Conservation (phyloP, 768 basidiomycete genomes). For the Galerina marginata region DNA sequence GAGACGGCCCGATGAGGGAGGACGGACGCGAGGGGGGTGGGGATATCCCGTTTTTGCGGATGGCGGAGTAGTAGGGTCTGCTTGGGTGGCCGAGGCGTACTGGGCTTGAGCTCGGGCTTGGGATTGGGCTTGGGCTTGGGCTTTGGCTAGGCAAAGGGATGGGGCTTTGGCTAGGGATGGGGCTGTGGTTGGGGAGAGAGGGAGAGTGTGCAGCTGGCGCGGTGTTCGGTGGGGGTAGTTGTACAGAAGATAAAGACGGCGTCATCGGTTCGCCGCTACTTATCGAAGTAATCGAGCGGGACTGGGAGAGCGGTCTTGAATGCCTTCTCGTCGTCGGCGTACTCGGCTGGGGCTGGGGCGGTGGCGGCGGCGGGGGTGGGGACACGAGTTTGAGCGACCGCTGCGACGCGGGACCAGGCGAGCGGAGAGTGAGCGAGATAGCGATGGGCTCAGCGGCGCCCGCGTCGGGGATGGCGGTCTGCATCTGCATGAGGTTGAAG, state of each 20-base stretch:
- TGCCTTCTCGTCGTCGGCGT: not conserved
- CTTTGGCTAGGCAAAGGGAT: not conserved
- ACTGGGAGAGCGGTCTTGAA: not conserved
- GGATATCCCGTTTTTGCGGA: slow-evolving; percentile 45
- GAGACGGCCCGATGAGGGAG: slow-evolving; percentile 34
- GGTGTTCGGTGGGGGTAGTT: not conserved
- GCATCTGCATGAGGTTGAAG: not conserved
- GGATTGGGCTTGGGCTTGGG: not conserved
- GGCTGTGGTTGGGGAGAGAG: not conserved
- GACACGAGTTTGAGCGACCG: not conserved
- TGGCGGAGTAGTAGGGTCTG: slow-evolving; percentile 60
- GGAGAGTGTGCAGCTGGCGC: not conserved
- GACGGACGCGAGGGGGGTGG: slow-evolving; percentile 41
- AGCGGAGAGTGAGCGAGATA: slow-evolving; percentile 22
- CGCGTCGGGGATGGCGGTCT: not conserved
- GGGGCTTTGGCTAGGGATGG: not conserved
- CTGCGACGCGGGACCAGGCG: not conserved
- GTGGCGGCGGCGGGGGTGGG: too few relatives aligned
- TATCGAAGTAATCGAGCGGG: not conserved
- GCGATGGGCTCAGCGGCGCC: slow-evolving; percentile 31
- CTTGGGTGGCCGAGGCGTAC: slow-evolving; percentile 54
- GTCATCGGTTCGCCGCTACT: not conserved
- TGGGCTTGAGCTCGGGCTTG: slow-evolving; percentile 22
- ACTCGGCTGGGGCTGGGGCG: not conserved
- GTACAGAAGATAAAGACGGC: not conserved